Evolutionary conservation across 441 rosid species (phyloP).

Genomic region (Corymbia calophylla): DNA sequence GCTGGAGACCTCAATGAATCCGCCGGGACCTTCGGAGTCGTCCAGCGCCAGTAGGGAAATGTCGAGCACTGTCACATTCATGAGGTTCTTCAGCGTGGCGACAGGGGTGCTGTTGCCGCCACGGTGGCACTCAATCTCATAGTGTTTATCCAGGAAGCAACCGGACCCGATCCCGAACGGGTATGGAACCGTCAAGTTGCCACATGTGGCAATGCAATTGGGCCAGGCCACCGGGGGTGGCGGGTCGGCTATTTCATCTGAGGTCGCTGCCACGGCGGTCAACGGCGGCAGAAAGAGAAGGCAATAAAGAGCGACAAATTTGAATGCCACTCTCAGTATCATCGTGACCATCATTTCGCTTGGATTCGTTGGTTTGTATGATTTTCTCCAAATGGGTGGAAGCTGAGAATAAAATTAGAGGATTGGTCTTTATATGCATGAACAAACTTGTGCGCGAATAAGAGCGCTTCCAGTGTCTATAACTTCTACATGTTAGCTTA

Average conservation of each 20-base stretch:
- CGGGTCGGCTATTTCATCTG: background rate
- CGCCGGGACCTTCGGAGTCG: background rate
- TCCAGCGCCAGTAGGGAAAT: background rate
- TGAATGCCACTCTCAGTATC: background rate
- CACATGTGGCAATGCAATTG: background rate
- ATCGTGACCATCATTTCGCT: background rate
- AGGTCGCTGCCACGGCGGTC: background rate
- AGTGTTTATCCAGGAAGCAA: background rate
- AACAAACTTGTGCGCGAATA: no score
- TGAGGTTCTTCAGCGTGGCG: background rate
- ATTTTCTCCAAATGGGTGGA: background rate
- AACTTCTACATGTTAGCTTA: background rate
- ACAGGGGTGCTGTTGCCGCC: background rate
- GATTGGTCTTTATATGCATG: background rate
- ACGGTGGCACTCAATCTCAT: background rate
- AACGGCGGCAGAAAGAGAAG: background rate
- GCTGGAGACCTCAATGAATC: background rate
- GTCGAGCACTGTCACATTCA: background rate
- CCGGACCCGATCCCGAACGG: background rate
- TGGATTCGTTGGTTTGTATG: background rate
- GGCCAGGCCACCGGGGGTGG: background rate
- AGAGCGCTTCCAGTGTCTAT: background rate
- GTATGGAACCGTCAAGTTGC: background rate
- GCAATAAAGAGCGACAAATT: background rate
- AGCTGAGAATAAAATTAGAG: background rate